Evolutionary conservation across 2,329 filamentous ascomycete species (phyloP).

Genomic region (Neofusicoccum ribis): DNA sequence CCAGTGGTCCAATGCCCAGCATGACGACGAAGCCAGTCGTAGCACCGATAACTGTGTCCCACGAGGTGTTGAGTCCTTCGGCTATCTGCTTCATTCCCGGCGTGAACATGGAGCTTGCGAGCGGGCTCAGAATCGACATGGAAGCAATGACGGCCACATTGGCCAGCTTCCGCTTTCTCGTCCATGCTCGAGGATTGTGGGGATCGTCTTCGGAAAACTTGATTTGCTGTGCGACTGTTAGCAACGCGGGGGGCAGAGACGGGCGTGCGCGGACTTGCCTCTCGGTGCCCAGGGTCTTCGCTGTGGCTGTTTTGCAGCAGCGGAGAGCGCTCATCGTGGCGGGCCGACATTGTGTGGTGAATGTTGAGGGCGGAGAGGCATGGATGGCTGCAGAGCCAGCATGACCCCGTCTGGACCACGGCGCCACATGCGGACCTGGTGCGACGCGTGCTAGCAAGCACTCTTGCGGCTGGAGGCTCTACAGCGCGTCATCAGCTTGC

Average conservation of each 20-base stretch:
- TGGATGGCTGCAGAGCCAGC: background rate
- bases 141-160: slow-evolving; percentile 53
- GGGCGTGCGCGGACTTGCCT: slow-evolving; percentile 12
- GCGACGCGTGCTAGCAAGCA: background rate
- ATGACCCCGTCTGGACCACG: background rate
- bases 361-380: background rate
- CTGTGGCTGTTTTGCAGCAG: slow-evolving; percentile 37
- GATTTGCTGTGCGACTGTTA: slow-evolving; percentile 24
- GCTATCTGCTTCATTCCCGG: slow-evolving; percentile 54
- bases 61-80: slow-evolving; percentile 44
- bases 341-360: slow-evolving; percentile 1
- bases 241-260: slow-evolving; percentile 21
- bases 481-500: background rate
- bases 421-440: background rate
- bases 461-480: background rate
- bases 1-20: slow-evolving; percentile 49
- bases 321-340: slow-evolving; percentile 39
- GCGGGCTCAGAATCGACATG: slow-evolving; percentile 51
- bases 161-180: slow-evolving; percentile 44
- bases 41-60: slow-evolving; percentile 48
- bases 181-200: slow-evolving; percentile 51
- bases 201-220: slow-evolving; percentile 41
- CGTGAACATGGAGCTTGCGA: slow-evolving; percentile 54
- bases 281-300: slow-evolving; percentile 37
- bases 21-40: slow-evolving; percentile 54